These are phyloP conservation scores for Trichocladium uniseriatum DNA, from an alignment of 495 filamentous ascomycete species.

Conservation along the genomic window DNA sequence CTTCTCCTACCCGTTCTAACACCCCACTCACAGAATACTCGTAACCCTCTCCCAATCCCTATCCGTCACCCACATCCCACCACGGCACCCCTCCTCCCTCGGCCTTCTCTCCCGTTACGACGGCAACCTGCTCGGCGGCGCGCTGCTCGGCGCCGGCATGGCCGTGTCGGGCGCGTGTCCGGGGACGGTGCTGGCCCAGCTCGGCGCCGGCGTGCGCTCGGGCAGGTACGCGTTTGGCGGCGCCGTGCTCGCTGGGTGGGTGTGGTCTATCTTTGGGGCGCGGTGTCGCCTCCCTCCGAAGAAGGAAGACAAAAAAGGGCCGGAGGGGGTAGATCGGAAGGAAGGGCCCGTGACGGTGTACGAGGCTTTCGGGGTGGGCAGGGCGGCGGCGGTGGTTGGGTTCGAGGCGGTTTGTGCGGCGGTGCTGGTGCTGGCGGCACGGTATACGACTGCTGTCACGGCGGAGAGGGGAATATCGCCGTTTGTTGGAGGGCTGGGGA, in stretches of 20 bases:
- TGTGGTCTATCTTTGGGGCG: constrained; percentile 28
- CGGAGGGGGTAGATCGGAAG: not conserved
- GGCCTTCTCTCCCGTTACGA: constrained; percentile 33
- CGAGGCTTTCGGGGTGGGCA: constrained; percentile 22
- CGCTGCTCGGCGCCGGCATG: constrained; percentile 46
- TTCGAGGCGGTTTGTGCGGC: constrained; percentile 28
- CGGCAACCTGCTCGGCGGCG: constrained; percentile 49
- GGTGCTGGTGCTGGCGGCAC: constrained; percentile 20
- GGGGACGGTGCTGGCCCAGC: constrained; percentile 46
- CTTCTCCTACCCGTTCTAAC: not conserved
- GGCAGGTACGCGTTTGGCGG: constrained; percentile 36
- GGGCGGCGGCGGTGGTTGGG: constrained; percentile 14
- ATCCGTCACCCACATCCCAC: constrained; percentile 24
- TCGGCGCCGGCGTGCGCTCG: constrained; percentile 39
- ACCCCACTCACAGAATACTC: not conserved
- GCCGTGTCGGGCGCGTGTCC: constrained; percentile 48
- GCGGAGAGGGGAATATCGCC: constrained; percentile 28
- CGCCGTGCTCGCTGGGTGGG: constrained; percentile 34
- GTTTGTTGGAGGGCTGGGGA: constrained; percentile 38
- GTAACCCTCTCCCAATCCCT: constrained; percentile 27
- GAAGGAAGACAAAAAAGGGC: not conserved
- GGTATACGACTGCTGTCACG: constrained; percentile 15
- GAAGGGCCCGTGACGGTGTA: not conserved
- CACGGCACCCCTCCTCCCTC: constrained; percentile 30
- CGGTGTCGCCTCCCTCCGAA: not conserved